These are phyloP conservation scores for Colletotrichum australisinense DNA, from an alignment of 2,329 filamentous ascomycete genomes.

Conservation along the genomic window DNA sequence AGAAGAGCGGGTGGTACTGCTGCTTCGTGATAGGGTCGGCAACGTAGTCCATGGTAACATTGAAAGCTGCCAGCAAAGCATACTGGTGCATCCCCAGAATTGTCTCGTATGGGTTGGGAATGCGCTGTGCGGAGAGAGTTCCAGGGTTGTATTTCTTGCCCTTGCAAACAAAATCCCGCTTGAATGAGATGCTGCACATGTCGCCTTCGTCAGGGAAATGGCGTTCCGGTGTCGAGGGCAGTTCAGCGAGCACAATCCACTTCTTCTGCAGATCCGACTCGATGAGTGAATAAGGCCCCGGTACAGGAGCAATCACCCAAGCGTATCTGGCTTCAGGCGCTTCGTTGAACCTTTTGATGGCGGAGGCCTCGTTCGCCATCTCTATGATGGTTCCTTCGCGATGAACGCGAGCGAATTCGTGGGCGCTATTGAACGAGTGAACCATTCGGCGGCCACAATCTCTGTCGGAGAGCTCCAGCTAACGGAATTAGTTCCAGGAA, in stretches of 20 bases:
- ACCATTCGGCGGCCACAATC: conserved; percentile 22
- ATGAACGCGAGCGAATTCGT: conserved; percentile 26
- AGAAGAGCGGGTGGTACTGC: conserved; percentile 9
- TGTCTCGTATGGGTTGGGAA: conserved; percentile 19
- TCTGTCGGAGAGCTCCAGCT: background rate
- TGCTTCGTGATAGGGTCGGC: conserved; percentile 14
- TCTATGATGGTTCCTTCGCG: conserved; percentile 21
- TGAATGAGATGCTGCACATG: conserved; percentile 7
- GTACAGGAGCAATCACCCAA: conserved; percentile 18
- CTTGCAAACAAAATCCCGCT: background rate
- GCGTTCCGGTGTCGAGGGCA: background rate
- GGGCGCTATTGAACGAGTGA: conserved; percentile 15
- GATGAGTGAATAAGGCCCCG: conserved; percentile 8
- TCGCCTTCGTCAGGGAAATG: conserved; percentile 22
- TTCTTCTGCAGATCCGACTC: conserved; percentile 22
- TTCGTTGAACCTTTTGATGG: conserved; percentile 8
- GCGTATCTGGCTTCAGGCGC: background rate
- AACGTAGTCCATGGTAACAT: conserved; percentile 21
- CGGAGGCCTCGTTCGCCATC: conserved; percentile 14
- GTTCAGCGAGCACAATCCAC: conserved; percentile 23
- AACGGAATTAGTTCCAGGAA: background rate
- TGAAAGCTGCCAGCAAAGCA: conserved; percentile 12
- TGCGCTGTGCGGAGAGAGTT: conserved; percentile 10
- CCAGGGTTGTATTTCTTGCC: conserved; percentile 10
- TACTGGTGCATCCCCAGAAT: background rate